These are phyloP conservation scores for Bonia amplexicaulis DNA, from an alignment of 176 grass and related monocot genomes.

Conservation along the genomic window DNA sequence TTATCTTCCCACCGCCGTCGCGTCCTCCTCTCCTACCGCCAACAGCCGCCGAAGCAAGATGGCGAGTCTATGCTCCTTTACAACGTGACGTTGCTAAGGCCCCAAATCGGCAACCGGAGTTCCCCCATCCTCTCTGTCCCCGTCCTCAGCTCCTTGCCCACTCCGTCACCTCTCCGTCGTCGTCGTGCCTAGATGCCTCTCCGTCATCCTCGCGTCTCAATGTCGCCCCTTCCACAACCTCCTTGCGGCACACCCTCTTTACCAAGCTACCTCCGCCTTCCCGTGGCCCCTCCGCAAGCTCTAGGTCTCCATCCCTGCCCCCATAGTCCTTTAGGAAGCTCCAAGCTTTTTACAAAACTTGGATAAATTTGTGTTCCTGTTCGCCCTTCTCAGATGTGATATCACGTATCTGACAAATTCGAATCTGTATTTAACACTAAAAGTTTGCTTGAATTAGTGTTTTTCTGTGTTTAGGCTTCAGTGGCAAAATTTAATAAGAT, in stretches of 20 bases:
- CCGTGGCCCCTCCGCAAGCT: slow-evolving; percentile 65
- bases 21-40: too few relatives aligned
- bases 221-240: neutral
- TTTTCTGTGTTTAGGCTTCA: neutral
- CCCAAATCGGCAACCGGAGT: too few relatives aligned
- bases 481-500: neutral
- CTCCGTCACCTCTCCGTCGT: too few relatives aligned
- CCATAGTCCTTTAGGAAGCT: neutral
- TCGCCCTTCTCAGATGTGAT: neutral
- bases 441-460: neutral
- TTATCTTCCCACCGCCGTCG: too few relatives aligned
- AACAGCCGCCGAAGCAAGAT: too few relatives aligned
- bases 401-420: neutral
- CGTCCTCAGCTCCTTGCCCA: too few relatives aligned
- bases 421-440: neutral
- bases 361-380: neutral
- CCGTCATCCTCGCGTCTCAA: too few relatives aligned
- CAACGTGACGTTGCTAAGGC: too few relatives aligned
- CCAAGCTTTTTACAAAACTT: neutral
- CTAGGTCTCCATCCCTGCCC: slow-evolving; percentile 35
- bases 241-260: too few relatives aligned
- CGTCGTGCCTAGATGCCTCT: too few relatives aligned
- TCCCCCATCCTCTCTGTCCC: too few relatives aligned
- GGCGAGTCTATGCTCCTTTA: too few relatives aligned
- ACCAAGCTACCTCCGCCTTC: slow-evolving; percentile 2